Evolutionary conservation across 78 protist genomes (phyloP).

Genomic region (Speleostelium caveatum): DNA sequence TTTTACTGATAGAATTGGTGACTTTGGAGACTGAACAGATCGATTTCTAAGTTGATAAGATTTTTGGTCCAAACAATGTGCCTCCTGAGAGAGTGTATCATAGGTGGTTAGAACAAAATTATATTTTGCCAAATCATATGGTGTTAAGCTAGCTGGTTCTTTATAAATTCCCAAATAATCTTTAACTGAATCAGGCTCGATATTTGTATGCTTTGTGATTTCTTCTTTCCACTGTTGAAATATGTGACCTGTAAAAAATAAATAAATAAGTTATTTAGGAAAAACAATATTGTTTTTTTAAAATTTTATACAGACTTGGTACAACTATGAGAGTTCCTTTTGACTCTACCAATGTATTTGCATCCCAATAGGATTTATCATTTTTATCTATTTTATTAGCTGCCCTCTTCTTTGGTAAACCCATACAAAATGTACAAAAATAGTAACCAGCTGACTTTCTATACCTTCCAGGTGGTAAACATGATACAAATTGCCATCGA

Average conservation of each 20-base stretch:
- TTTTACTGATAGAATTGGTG: constrained; percentile 12
- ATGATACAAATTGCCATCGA: constrained; percentile 7
- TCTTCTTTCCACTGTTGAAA: constrained; percentile 74
- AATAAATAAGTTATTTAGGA: no score
- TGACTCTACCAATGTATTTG: not conserved
- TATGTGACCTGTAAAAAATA: no score
- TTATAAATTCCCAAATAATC: constrained; percentile 72
- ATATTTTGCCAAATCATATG: constrained; percentile 62
- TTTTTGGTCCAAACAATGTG: constrained; percentile 12
- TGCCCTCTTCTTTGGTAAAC: not conserved
- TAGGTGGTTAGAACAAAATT: constrained; percentile 75
- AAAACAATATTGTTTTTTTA: no score
- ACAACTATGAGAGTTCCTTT: constrained; percentile 55
- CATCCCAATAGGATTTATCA: constrained; percentile 2
- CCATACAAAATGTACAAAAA: constrained; percentile 39
- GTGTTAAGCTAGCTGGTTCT: constrained; percentile 4
- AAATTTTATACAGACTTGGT: no score
- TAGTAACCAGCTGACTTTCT: not conserved
- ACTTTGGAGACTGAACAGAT: constrained; percentile 16
- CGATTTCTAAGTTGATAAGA: not conserved
- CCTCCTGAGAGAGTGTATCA: constrained; percentile 23
- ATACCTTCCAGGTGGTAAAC: constrained; percentile 25
- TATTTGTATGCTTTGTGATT: constrained; percentile 43
- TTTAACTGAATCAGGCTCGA: not conserved
- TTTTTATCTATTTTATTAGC: not conserved